Evolutionary conservation across 345 rosid genomes (phyloP).

Genomic region (Carallia brachiata): DNA sequence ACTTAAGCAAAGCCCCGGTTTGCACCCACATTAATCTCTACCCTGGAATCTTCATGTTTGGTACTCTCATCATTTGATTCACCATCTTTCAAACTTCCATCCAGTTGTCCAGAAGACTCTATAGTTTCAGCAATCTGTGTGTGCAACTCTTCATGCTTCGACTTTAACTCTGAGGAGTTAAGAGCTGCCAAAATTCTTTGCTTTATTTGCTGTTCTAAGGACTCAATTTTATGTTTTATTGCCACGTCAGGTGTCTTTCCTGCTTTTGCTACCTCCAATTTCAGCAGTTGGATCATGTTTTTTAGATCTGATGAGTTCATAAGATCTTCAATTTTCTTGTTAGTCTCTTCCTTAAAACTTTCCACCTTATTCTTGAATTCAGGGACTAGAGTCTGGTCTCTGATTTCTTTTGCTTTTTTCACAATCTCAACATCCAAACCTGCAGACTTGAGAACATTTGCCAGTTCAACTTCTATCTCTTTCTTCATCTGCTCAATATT

Average conservation of each 20-base stretch:
- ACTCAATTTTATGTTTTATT: conserved; percentile 47
- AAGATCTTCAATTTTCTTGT: conserved; percentile 50
- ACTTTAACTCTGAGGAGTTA: conserved; percentile 49
- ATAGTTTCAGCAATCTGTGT: conserved; percentile 44
- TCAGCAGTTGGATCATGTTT: conserved; percentile 56
- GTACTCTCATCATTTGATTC: conserved; percentile 15
- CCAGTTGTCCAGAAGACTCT: conserved; percentile 32
- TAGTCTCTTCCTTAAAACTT: conserved; percentile 51
- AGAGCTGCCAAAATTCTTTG: conserved; percentile 54
- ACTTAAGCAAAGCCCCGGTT: conserved; percentile 48
- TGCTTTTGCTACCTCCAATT: conserved; percentile 61
- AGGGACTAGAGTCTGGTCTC: conserved; percentile 33
- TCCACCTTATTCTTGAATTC: conserved; percentile 42
- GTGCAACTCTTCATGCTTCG: conserved; percentile 50
- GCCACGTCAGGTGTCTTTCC: conserved; percentile 41
- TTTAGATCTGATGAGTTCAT: conserved; percentile 55
- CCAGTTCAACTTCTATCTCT: conserved; percentile 59
- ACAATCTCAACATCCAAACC: conserved; percentile 56
- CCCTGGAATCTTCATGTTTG: conserved; percentile 33
- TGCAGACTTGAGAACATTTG: conserved; percentile 42
- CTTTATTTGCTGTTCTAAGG: conserved; percentile 61
- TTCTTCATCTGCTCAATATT: conserved; percentile 46
- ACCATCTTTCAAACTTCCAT: conserved; percentile 37
- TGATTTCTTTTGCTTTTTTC: conserved; percentile 30
- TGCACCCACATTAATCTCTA: conserved; percentile 48